Percentiles rank a stretch among this genome's conserved stretches.
phyloP scores from a whole-genome alignment of 208 protist genomes.

The Acanthamoeba lenticulata region DNA sequence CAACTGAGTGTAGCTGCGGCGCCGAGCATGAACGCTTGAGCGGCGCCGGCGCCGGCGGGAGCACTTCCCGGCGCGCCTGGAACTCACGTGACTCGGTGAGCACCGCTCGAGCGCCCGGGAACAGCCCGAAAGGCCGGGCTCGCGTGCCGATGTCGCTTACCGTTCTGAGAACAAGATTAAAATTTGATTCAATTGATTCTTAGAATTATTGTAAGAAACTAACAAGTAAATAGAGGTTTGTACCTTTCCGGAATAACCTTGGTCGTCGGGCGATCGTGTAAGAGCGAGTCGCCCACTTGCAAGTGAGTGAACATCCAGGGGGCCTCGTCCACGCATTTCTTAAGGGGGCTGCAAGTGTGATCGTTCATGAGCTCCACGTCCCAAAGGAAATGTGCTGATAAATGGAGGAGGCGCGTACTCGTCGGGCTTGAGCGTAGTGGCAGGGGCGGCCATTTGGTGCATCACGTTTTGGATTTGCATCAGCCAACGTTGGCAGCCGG shows the following conservation, averaged over 20 bases:
- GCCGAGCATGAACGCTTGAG: background rate
- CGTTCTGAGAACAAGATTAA: background rate
- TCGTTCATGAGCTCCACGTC: no score
- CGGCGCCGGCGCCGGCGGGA: background rate
- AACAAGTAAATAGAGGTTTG: background rate
- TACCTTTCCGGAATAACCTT: background rate
- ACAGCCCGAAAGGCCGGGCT: background rate
- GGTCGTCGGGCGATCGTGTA: background rate
- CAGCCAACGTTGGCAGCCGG: slow-evolving; percentile 26
- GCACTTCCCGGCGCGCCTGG: background rate
- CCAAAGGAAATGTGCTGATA: background rate
- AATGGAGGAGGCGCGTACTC: background rate
- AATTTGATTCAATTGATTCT: no score
- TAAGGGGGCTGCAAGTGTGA: background rate
- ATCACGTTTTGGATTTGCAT: slow-evolving; percentile 65
- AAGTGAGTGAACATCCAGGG: slow-evolving; percentile 31
- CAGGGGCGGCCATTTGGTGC: background rate
- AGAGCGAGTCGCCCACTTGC: background rate
- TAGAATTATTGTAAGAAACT: background rate
- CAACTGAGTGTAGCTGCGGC: no score
- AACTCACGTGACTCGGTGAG: background rate
- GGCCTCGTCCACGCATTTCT: background rate
- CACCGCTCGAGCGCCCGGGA: background rate
- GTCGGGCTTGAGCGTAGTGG: background rate
- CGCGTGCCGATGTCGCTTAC: background rate